Base-by-base conservation (phyloP, 1,284 basidiomycete genomes). In the Austroboletus olivaceoglutinosus region DNA sequence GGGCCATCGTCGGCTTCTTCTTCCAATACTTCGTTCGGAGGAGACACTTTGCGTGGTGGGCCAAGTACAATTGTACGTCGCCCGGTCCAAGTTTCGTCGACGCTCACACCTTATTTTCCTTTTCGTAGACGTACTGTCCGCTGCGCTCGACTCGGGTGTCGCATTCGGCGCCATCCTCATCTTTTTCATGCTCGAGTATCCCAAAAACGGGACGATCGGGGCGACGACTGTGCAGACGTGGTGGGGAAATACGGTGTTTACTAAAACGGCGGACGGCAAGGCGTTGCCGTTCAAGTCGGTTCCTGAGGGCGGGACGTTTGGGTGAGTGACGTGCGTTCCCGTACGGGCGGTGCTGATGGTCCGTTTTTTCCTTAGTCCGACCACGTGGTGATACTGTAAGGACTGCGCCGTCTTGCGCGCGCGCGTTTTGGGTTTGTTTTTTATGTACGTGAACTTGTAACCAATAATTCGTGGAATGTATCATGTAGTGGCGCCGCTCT, bases 151-250 rank as follows among this genome's bases (percentile, higher is more conserved):
- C 64, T 75, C 82, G 34, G 82, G 83, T n/a, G 73, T 86, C 12
- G 83, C 83, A 1, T 34, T 65, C 9, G 61, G 85, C 25, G 69
- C 76, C 15, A 71, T 76, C 5, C 71, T 87, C 43, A 82, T 86
- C 50, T 87, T 86, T 73, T 89, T 88, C 74, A 68, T 67, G 48
- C 70, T 89, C 40, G 81, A 87, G 63, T 89, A 82, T 57, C 86
- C 86, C 2, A 59, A 58, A 54, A 76, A 85, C 52, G 83, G 82
- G n/a, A 68, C 65, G 12, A 86, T 89, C 56, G 85, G 85, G 22
- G 22, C 57, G 29, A 67, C 73, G 43, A 83, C 62, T 1, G 68
- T 89, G 41, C 78, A 80, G 55, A 49, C 49, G 4, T 89, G 86
- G 87, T 89, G 86, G 87, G 87, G 87, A 16, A 89, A 89, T 56